Percentiles rank a stretch among this genome's conserved stretches.
Conservation (phyloP, 2,329 filamentous ascomycete genomes). For the Didymellaceae sp. region DNA sequence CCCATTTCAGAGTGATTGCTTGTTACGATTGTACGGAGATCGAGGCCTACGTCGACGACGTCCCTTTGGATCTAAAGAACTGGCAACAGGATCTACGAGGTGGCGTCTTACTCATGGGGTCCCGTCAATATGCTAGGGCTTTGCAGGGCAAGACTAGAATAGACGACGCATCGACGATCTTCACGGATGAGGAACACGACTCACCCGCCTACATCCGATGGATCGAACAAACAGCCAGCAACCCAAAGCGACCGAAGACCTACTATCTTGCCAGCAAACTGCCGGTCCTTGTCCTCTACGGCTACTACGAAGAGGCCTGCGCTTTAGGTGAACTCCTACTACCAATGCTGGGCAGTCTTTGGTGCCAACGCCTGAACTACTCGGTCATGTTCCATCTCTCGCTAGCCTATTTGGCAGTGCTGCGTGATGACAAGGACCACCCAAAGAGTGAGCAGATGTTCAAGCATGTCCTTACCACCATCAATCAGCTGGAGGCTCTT, state of each 20-base stretch:
- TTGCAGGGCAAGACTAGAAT: conserved; percentile 74
- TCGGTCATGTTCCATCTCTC: conserved; percentile 53
- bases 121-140: conserved; percentile 71
- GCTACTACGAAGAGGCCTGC: conserved; percentile 52
- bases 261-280: conserved; percentile 68
- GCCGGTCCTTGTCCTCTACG: conserved; percentile 52
- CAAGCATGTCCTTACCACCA: conserved; percentile 61
- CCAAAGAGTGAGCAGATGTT: conserved; percentile 57
- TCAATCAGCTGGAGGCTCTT: conserved; percentile 69
- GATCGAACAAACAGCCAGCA: conserved; percentile 57
- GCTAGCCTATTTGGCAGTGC: conserved; percentile 49
- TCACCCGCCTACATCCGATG: conserved; percentile 61
- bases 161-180: conserved; percentile 60
- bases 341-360: conserved; percentile 51
- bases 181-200: conserved; percentile 73
- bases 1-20: conserved; percentile 71
- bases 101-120: conserved; percentile 70
- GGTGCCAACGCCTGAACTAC: conserved; percentile 53
- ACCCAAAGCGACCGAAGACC: conserved; percentile 68
- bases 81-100: conserved; percentile 76
- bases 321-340: conserved; percentile 51
- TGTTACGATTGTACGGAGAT: conserved; percentile 73
- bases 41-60: conserved; percentile 72
- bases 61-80: conserved; percentile 74
- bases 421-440: conserved; percentile 48